Base-by-base conservation (phyloP, 192 early-diverging fungal species). In the Backusella sp. region DNA sequence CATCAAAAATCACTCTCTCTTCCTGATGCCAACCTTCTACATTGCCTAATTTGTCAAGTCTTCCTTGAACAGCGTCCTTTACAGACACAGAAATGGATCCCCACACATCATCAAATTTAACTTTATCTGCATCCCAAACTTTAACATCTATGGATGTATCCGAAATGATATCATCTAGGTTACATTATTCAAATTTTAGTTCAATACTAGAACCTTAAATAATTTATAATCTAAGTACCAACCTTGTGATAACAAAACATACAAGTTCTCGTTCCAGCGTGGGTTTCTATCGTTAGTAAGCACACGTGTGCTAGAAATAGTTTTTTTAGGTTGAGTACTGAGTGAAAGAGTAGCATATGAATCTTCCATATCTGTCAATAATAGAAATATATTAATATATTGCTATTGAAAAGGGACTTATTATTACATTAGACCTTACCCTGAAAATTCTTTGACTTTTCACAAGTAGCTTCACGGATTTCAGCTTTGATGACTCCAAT, bases 61-160 rank as follows among this genome's bases (percentile, higher is more conserved):
- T 59, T n/a, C 65, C 73, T 4, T 62, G 41, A 7, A 72, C 74
- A 0, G 68, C 41, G 17, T 75, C 73, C 36, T 73, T 79, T 15
- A 75, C 73, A 9, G 73, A 34, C 14, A 79, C 41, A 17, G 68
- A 71, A 7, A 75, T 17, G 26, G 59, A 52, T 11, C 78, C 78
- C 78, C 78, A 79, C 0, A 56, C 9, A 21, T 79, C 73, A 37
- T 79, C 78, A 53, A 66, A 72, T 41, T 75, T 72, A 5, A 79
- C 44, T 28, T 79, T 79, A 15, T 79, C 78, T 9, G 78, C 78
- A 53, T 79, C 78, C 78, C 78, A 79, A 1, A 79, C 69, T n/a
- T 75, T 79, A 8, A 79, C 19, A 72, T 79, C 73, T 4, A 79
- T 59, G 4, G 46, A 44, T 15, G 66, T 75, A 1, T 79, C 74